A percentile compares a stretch with the other conserved stretches of the same genome.
Evolutionary conservation across 495 filamentous ascomycete species (phyloP).

Genomic region (Aspergillus egyptiacus): DNA sequence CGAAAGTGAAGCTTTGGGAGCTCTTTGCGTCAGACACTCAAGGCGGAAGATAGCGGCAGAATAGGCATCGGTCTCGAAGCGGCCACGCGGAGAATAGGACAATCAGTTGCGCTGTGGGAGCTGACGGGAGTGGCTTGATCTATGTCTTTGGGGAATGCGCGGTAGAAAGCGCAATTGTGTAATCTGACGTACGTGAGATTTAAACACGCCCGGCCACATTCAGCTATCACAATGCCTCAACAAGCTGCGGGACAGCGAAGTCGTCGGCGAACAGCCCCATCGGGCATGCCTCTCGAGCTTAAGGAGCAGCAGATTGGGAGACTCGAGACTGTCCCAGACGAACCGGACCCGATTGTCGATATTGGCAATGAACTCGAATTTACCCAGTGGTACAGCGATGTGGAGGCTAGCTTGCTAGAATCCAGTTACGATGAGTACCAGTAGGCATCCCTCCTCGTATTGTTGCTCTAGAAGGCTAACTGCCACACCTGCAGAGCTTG

Average conservation of each 20-base stretch:
- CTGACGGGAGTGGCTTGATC: background rate
- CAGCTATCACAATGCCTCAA: constrained; percentile 19
- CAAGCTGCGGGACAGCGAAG: constrained; percentile 29
- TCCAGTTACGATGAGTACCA: constrained; percentile 81
- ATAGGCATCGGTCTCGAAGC: constrained; percentile 15
- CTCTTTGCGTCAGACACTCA: constrained; percentile 28
- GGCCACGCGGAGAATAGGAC: constrained; percentile 15
- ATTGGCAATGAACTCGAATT: constrained; percentile 54
- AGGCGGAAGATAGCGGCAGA: constrained; percentile 37
- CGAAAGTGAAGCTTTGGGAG: constrained; percentile 19
- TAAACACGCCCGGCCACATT: background rate
- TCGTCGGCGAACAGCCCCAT: constrained; percentile 41
- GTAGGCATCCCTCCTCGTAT: constrained; percentile 42
- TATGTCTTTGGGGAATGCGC: background rate
- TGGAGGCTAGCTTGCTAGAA: constrained; percentile 64
- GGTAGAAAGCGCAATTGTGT: background rate
- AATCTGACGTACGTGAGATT: background rate
- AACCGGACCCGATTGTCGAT: constrained; percentile 20
- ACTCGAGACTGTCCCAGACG: constrained; percentile 23
- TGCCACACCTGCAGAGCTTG: constrained; percentile 50
- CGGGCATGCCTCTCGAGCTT: constrained; percentile 31
- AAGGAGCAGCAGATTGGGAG: constrained; percentile 23
- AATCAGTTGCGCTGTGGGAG: background rate
- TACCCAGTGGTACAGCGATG: constrained; percentile 52
- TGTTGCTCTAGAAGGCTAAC: constrained; percentile 10